Conservation (phyloP, 495 filamentous ascomycete genomes). For the Penicillium ucsense region DNA sequence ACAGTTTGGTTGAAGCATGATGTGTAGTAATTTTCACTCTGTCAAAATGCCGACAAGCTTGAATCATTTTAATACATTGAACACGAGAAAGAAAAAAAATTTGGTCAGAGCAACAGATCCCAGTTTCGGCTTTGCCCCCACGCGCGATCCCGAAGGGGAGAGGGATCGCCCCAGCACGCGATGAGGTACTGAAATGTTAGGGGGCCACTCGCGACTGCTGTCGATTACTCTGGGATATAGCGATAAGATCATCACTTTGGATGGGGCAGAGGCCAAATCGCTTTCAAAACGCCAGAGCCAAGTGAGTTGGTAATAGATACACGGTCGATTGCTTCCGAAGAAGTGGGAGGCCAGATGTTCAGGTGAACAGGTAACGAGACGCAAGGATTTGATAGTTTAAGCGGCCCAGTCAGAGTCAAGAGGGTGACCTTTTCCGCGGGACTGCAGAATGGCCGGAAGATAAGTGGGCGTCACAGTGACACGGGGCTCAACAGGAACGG, state of each 20-base stretch:
- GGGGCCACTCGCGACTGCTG: slow-evolving; percentile 5
- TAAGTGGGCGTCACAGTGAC: slow-evolving; percentile 35
- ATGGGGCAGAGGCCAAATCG: no score
- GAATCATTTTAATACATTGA: slow-evolving; percentile 12
- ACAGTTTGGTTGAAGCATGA: no score
- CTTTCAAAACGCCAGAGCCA: slow-evolving; percentile 33
- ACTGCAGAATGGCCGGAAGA: slow-evolving; percentile 32
- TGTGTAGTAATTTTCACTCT: no score
- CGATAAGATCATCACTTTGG: no score
- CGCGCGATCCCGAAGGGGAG: not conserved
- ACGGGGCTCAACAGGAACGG: slow-evolving; percentile 28
- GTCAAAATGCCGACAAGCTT: not conserved
- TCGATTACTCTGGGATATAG: not conserved
- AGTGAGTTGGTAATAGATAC: slow-evolving; percentile 11
- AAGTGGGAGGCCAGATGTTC: slow-evolving; percentile 5
- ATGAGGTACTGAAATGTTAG: slow-evolving; percentile 1
- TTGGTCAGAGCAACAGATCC: not conserved
- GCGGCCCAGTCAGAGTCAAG: slow-evolving; percentile 52
- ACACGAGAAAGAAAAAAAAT: slow-evolving; percentile 4
- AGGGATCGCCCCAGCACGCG: slow-evolving; percentile 3
- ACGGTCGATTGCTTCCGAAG: not conserved
- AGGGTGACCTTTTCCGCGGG: slow-evolving; percentile 40
- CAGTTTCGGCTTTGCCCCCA: slow-evolving; percentile 7
- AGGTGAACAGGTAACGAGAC: no score
- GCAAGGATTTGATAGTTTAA: slow-evolving; percentile 9